These are phyloP conservation scores for Laburnicola sp. DNA, from an alignment of 2,329 filamentous ascomycete genomes.

Conservation along the genomic window DNA sequence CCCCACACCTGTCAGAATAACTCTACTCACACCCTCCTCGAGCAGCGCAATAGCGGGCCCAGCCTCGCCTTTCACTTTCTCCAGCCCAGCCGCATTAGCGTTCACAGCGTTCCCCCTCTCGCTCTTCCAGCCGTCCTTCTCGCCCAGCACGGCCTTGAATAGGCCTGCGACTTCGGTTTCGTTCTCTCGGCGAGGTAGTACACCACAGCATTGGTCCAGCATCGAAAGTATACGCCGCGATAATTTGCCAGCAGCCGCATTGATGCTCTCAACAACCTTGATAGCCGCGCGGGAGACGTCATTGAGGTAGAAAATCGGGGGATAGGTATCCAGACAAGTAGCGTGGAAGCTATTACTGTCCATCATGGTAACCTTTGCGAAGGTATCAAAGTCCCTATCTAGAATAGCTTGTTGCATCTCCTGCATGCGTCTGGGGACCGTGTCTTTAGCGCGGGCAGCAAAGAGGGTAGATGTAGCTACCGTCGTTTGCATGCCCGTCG, in stretches of 20 bases:
- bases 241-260: slow-evolving; percentile 73
- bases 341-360: slow-evolving; percentile 98
- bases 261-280: slow-evolving; percentile 85
- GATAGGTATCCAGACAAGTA: slow-evolving; percentile 90
- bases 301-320: slow-evolving; percentile 98
- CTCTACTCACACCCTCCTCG: slow-evolving; percentile 78
- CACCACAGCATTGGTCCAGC: slow-evolving; percentile 96
- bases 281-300: slow-evolving; percentile 88
- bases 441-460: slow-evolving; percentile 68
- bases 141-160: slow-evolving; percentile 68
- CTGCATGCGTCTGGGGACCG: slow-evolving; percentile 82
- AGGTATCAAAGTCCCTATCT: slow-evolving; percentile 78
- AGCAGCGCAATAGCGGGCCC: slow-evolving; percentile 53
- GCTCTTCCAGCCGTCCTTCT: slow-evolving; percentile 71
- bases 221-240: slow-evolving; percentile 96
- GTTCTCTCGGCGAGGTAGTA: slow-evolving; percentile 89
- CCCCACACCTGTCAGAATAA: slow-evolving; percentile 90
- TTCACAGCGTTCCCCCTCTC: slow-evolving; percentile 58
- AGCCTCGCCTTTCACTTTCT: slow-evolving; percentile 58
- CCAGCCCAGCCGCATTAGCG: slow-evolving; percentile 59
- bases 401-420: slow-evolving; percentile 82
- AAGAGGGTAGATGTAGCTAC: slow-evolving; percentile 91
- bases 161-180: slow-evolving; percentile 72
- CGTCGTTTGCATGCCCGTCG: slow-evolving; percentile 95
- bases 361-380: slow-evolving; percentile 90